A percentile compares a stretch with the other conserved stretches of the same genome.
Conservation (phyloP, 495 filamentous ascomycete genomes). For the Immersiella caudata region DNA sequence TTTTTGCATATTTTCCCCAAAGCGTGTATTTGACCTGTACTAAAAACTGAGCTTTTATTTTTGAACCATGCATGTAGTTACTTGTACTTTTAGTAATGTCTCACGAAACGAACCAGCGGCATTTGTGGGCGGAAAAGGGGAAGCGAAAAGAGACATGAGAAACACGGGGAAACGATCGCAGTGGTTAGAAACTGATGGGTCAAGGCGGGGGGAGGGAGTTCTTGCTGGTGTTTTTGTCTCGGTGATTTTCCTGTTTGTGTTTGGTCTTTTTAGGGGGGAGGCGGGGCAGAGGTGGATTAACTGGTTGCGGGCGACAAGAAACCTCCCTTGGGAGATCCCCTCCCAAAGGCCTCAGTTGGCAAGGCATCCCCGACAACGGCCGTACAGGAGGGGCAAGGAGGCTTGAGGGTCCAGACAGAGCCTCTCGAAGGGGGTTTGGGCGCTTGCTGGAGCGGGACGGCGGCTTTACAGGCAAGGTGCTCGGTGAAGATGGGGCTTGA, state of each 20-base stretch:
- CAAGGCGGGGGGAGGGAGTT: neutral
- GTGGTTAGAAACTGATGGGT: neutral
- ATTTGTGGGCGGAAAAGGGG: neutral
- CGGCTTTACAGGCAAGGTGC: neutral
- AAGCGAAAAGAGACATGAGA: slow-evolving; percentile 4
- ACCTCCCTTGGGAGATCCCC: neutral
- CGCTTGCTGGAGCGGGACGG: neutral
- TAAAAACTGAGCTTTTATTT: slow-evolving; percentile 8
- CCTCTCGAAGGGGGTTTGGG: neutral
- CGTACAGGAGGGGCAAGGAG: slow-evolving; percentile 1
- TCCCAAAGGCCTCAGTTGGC: neutral
- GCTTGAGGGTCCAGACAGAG: neutral
- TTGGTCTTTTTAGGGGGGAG: neutral
- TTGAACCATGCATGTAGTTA: slow-evolving; percentile 19
- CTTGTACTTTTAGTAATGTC: slow-evolving; percentile 22
- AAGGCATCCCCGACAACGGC: slow-evolving; percentile 10
- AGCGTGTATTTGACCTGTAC: slow-evolving; percentile 22
- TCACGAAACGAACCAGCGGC: slow-evolving; percentile 19
- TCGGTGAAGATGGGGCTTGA: neutral
- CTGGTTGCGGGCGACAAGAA: neutral
- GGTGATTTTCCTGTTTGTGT: neutral
- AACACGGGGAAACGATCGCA: neutral
- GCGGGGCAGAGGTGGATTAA: neutral
- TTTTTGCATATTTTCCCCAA: slow-evolving; percentile 8
- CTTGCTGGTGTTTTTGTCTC: neutral